Evolutionary conservation across 306 rosid genomes (phyloP), one percentile per base, ranked within the genome.

Genomic region (Boehmeria nivea): DNA sequence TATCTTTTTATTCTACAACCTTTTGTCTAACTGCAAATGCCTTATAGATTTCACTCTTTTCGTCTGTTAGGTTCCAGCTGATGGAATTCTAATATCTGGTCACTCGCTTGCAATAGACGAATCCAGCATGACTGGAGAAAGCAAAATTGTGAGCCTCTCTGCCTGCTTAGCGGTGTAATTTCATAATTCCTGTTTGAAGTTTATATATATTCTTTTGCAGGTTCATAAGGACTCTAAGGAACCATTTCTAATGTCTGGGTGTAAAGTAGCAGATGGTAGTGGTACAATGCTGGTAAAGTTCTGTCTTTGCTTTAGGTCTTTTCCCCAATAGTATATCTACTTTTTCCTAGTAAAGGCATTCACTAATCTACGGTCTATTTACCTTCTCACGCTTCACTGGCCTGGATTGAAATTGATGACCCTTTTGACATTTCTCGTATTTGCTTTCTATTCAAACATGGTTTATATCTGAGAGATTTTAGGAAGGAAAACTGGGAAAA

Each of bases 81-180:
- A 91, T 71, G 98, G 98, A 53, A 61, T 91, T 59, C 31, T 91
- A 50, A 76, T 91, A 44, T 56, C 64, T 62, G 98, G 96, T 51
- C 87, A 84, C 84, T 87, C 96, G 60, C 85, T 91, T 58, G 80
- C 96, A 21, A 76, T 91, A 62, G 98, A 91, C 67, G 95, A 87
- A 67, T 87, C 94, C 34, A 91, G 96, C 76, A 87, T 91, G 96
- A 91, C 98, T 8, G 98, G 98, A 63, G 96, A 91, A 84, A 87
- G 98, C 85, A 87, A 78, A 80, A 87, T 66, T 62, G 98, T 87
- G 67, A 84, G 96, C 66, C 53, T 48, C 61, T 51, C 21, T 64
- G 38, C 52, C 28, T 71, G 3, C 66, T 48, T 36, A 43, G 27
- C 24, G 33, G 52, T 28, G 3, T 42, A 12, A 61, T 33, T 31